Percentiles rank a stretch among this genome's conserved stretches.
These are phyloP conservation scores for Drechslera avenae DNA, from an alignment of 2,329 filamentous ascomycete species.

Conservation along the genomic window DNA sequence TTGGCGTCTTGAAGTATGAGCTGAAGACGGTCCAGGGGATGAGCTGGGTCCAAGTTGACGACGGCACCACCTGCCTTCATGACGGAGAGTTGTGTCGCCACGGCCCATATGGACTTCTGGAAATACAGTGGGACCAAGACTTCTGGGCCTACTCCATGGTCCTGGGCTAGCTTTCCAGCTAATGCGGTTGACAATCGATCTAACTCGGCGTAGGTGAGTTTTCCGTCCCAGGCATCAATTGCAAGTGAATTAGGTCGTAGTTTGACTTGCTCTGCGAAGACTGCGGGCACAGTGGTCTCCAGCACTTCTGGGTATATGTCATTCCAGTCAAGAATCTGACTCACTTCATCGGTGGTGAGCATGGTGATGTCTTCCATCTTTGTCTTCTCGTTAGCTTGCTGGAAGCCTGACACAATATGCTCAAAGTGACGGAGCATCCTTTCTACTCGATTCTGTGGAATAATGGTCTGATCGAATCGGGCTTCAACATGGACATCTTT, in stretches of 20 bases:
- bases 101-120: not conserved
- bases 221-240: not conserved
- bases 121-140: not conserved
- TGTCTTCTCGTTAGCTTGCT: not conserved
- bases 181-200: not conserved
- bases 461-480: not conserved
- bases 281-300: not conserved
- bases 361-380: not conserved
- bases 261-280: not conserved
- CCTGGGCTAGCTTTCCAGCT: not conserved
- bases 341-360: not conserved
- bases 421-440: slow-evolving; percentile 1
- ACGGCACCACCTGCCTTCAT: not conserved
- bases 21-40: not conserved
- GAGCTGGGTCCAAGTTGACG: not conserved
- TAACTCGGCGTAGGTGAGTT: not conserved
- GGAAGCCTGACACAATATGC: not conserved
- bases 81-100: not conserved
- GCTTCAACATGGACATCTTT: not conserved
- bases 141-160: not conserved
- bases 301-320: not conserved
- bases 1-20: not conserved
- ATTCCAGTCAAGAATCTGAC: not conserved
- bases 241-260: not conserved
- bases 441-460: not conserved